Conservation (phyloP, 306 rosid species). For the Purshia tridentata region DNA sequence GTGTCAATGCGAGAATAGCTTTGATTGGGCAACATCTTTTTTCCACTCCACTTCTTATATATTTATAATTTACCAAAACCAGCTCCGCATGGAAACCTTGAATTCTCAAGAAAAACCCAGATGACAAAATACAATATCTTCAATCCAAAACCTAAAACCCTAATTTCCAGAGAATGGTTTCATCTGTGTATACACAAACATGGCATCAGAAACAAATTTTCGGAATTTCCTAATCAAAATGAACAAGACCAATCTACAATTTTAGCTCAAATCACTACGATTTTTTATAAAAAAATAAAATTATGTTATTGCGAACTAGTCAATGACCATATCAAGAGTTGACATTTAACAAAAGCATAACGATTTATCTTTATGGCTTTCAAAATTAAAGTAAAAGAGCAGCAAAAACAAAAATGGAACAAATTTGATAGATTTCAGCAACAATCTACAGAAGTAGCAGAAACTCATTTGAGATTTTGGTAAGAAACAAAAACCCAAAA, state of each 20-base stretch:
- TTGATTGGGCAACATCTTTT: slow-evolving; percentile 45
- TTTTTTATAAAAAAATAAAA: neutral
- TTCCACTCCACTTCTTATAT: slow-evolving; percentile 13
- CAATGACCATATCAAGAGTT: slow-evolving; percentile 10
- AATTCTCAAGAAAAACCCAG: slow-evolving; percentile 40
- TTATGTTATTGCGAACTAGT: slow-evolving; percentile 11
- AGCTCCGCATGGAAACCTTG: slow-evolving; percentile 27
- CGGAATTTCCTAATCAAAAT: neutral
- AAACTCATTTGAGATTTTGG: slow-evolving; percentile 24
- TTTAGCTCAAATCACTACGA: slow-evolving; percentile 8
- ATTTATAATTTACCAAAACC: slow-evolving; percentile 21
- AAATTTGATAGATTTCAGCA: neutral
- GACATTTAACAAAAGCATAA: slow-evolving; percentile 2
- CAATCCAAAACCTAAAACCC: slow-evolving; percentile 53
- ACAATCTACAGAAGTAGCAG: neutral
- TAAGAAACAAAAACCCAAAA: slow-evolving; percentile 20
- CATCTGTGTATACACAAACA: slow-evolving; percentile 40
- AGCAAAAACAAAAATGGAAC: neutral
- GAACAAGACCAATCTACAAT: neutral
- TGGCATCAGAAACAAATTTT: slow-evolving; percentile 28
- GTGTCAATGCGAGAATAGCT: slow-evolving; percentile 64
- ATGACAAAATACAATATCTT: slow-evolving; percentile 36
- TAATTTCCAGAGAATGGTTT: slow-evolving; percentile 34
- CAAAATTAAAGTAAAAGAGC: neutral
- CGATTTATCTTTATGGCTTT: neutral